Conservation (phyloP, 805 yeast species). For the Kazachstania kunashirensis region DNA sequence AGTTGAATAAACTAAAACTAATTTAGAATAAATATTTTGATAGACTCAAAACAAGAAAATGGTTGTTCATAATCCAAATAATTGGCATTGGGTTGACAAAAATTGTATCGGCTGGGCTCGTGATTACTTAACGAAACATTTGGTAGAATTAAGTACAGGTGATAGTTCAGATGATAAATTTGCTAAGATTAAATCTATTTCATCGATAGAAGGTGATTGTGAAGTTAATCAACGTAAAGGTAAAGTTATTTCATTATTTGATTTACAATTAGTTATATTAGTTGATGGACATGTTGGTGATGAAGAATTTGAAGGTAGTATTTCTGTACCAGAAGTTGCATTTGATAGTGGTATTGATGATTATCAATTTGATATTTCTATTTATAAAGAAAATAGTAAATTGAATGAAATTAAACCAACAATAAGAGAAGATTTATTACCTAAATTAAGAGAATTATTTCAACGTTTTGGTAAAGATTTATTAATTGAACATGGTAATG, state of each 20-base stretch:
- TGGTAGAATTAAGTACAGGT: conserved; percentile 40
- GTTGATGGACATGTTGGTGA: conserved; percentile 40
- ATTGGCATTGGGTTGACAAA: conserved; percentile 99
- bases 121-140: conserved; percentile 55
- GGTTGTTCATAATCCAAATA: conserved; percentile 95
- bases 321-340: conserved; percentile 84
- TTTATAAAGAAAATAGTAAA: conserved; percentile 47
- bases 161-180: conserved; percentile 18
- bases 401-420: conserved; percentile 39
- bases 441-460: conserved; percentile 54
- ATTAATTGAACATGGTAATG: conserved; percentile 66
- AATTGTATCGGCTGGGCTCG: conserved; percentile 91
- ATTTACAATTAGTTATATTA: conserved; percentile 56
- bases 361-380: conserved; percentile 70
- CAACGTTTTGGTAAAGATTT: conserved; percentile 67
- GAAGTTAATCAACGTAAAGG: conserved; percentile 97
- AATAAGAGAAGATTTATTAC: conserved; percentile 51
- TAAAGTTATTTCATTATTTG: conserved; percentile 85
- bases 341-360: conserved; percentile 84
- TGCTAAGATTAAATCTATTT: conserved; percentile 29
- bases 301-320: conserved; percentile 52
- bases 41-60: no score
- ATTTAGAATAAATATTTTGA: no score
- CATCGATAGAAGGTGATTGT: conserved; percentile 79
- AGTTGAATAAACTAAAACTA: no score